Evolutionary conservation across 192 early-diverging fungal genomes (phyloP), one percentile per base, ranked within the genome.

Genomic region (Geosiphon pyriformis): DNA sequence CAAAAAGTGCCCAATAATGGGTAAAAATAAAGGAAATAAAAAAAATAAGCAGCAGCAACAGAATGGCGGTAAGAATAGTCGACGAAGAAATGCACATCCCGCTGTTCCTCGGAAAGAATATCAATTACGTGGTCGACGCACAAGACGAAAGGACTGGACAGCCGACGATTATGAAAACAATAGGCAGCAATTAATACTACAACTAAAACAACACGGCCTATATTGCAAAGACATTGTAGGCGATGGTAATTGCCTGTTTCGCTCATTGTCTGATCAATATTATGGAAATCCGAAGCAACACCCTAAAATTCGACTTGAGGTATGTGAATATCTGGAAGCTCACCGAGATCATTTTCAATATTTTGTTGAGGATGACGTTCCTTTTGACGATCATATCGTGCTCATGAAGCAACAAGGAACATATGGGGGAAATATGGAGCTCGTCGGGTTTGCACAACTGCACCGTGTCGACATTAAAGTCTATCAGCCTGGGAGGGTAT

Each of bases 361-460:
- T 3, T 91, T 91, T 71, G 75, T 89, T 26, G 86, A 88, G 31
- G 87, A 88, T 49, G 74, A 84, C 46, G 63, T 70, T 23, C 58
- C 84, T 10, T 84, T 88, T 47, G 79, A 78, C 47, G 74, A 73
- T 12, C 85, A 91, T 52, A 57, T 88, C 0, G 42, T 50, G 47
- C 75, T 79, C 8, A 88, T 91, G 88, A 76, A 81, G 25, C 74
- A 73, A 2, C 54, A 71, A 18, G 86, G 85, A 6, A 82, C 81
- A 6, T 91, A 79, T 72, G 89, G 84, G 20, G 89, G 88, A 25
- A 89, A 91, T 61, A 78, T 89, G 73, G 89, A 89, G 67, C 57
- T 91, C 23, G 88, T 85, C 1, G 88, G 81, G 1, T 91, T 86
- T 79, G 88, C 89, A 4, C 78, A 82, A 33, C 65, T 82, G 65